Evolutionary conservation across 805 yeast genomes (phyloP), one percentile per base, ranked within the genome.

Genomic region (Barnettozyma vustinii): DNA sequence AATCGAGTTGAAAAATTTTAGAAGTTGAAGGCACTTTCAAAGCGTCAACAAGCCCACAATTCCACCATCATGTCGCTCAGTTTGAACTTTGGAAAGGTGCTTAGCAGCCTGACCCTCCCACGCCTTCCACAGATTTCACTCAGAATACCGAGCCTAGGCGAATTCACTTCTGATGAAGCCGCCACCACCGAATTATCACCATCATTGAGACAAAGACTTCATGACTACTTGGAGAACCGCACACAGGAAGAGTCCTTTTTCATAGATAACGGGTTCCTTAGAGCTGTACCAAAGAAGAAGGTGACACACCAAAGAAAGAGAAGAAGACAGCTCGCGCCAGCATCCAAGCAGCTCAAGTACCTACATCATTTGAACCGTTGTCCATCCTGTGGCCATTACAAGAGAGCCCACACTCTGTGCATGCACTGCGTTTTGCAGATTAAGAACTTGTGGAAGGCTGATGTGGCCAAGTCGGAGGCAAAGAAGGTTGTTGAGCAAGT

Each of bases 251-350:
- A 60, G 27, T 74, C 66, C 18, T 65, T 70, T 50, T 74, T 75
- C 65, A 66, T 74, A 27, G 86, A 81, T 56, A 76, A 81, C 55
- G 96, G 95, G n/a, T 77, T 87, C 27, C 71, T 88, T 47, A 73
- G 74, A 56, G 99, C 99, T 6, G 97, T 83, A 7, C 98, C 99
- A 48, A 94, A 94, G 74, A 90, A 91, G 79, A 91, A 90, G 67
- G 81, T 81, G 2, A 89, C 98, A 8, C 88, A 89, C 65, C 80
- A 80, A 70, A 87, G 88, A 67, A 86, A 87, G 61, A 83, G 97
- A 67, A 84, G 80, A 64, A 81, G 91, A 70, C 80, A 85, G 57
- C 79, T 87, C 56, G 90, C 89, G 8, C 88, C 92, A 4, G 95
- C 87, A 10, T 76, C 80, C 50, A 92, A 89, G 65, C 94, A 90